Evolutionary conservation across 2,329 filamentous ascomycete species (phyloP).

Genomic region (Trichoderma koningii): DNA sequence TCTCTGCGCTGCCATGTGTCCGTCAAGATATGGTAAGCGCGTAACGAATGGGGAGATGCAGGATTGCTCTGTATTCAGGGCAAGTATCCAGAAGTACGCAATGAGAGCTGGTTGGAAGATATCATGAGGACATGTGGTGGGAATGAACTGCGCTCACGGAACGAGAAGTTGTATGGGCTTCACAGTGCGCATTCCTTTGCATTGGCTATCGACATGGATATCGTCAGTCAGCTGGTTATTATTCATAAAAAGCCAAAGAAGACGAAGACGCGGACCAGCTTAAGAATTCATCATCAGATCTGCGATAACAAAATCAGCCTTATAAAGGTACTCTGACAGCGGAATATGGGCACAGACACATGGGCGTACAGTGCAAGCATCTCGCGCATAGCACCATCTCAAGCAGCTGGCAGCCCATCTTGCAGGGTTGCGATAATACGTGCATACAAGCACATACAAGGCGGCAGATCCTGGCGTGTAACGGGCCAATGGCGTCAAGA

Average conservation of each 20-base stretch:
- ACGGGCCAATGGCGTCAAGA: constrained; percentile 7
- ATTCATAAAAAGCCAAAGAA: no score
- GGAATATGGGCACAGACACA: neutral
- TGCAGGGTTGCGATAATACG: no score
- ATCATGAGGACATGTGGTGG: neutral
- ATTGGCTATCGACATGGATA: neutral
- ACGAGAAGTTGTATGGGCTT: neutral
- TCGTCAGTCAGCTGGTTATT: neutral
- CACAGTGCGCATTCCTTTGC: constrained; percentile 9
- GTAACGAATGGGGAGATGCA: neutral
- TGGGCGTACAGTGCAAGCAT: neutral
- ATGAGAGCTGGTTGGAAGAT: neutral
- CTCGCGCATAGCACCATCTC: neutral
- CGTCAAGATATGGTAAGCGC: neutral
- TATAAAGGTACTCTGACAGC: neutral
- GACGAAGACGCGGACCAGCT: neutral
- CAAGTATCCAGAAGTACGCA: neutral
- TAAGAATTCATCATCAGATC: constrained; percentile 1
- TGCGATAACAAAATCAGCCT: neutral
- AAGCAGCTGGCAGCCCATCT: neutral
- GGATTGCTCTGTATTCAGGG: neutral
- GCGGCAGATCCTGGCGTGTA: neutral
- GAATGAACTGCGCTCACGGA: neutral
- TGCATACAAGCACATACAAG: neutral
- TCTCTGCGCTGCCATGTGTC: neutral